Percentiles rank a stretch among this genome's conserved stretches.
phyloP scores from a whole-genome alignment of 371 early-diverging fungal genomes.

The Smittium mucronatum region DNA sequence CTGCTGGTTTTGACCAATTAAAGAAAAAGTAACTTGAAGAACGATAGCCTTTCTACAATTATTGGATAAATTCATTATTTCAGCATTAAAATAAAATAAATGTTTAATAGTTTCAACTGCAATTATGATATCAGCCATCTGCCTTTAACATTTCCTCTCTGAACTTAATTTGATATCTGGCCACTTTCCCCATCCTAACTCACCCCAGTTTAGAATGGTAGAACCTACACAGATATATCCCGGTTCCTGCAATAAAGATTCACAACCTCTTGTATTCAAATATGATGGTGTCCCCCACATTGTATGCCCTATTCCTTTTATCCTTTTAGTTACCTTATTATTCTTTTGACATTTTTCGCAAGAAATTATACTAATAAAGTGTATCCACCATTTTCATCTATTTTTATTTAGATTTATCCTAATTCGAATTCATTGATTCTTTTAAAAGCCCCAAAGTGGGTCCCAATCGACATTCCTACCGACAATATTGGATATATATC shows the following conservation, averaged over 20 bases:
- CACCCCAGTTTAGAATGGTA: neutral
- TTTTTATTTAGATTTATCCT: neutral
- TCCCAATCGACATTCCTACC: neutral
- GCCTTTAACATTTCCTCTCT: no score
- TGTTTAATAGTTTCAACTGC: no score
- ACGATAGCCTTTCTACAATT: no score
- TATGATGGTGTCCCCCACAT: neutral
- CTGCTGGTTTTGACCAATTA: no score
- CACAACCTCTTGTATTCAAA: neutral
- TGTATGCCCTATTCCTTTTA: neutral
- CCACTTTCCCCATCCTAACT: no score
- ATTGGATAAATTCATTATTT: no score
- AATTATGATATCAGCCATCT: no score
- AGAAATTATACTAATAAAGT: neutral
- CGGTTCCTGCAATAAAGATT: neutral
- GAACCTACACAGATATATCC: neutral
- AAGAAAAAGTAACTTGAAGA: no score
- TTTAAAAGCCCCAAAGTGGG: neutral
- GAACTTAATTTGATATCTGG: no score
- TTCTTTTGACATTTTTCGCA: neutral
- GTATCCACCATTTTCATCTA: neutral
- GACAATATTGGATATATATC: neutral
- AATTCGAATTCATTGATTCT: neutral
- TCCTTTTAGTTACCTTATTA: neutral
- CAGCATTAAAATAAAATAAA: no score